phyloP scores from a whole-genome alignment of 2,329 filamentous ascomycete species.

The Aspergillus fijiensis region DNA sequence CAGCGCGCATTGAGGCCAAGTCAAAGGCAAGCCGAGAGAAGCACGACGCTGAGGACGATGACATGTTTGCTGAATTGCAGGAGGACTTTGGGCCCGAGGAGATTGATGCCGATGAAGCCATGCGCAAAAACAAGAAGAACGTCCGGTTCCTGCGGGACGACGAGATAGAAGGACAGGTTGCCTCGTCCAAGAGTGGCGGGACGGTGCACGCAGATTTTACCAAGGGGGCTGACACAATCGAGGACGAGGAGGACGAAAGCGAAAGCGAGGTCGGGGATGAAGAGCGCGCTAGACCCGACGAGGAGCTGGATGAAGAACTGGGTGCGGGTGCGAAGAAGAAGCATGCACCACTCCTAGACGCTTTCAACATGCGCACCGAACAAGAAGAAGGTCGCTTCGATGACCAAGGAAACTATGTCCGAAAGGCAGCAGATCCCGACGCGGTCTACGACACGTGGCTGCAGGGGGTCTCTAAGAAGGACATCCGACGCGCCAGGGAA shows the following conservation, averaged over 20 bases:
- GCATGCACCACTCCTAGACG: conserved; percentile 90
- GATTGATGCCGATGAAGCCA: conserved; percentile 50
- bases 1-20: conserved; percentile 67
- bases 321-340: conserved; percentile 88
- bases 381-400: conserved; percentile 93
- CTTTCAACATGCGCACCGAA: conserved; percentile 89
- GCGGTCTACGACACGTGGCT: conserved; percentile 91
- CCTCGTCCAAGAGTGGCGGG: conserved; percentile 70
- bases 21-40: conserved; percentile 38
- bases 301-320: conserved; percentile 81
- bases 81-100: conserved; percentile 59
- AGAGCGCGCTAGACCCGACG: conserved; percentile 67
- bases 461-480: conserved; percentile 87
- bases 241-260: conserved; percentile 62
- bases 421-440: conserved; percentile 85
- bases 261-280: conserved; percentile 65
- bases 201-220: conserved; percentile 60
- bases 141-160: conserved; percentile 60
- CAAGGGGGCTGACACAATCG: conserved; percentile 52
- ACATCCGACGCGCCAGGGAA: conserved; percentile 82
- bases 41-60: conserved; percentile 50
- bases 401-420: conserved; percentile 83
- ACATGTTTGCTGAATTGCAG: conserved; percentile 79
- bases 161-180: conserved; percentile 78
- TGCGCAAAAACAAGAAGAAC: conserved; percentile 61